A percentile compares a stretch with the other conserved stretches of the same genome.
Evolutionary conservation across 192 early-diverging fungal genomes (phyloP).

Genomic region (Gamsiella multidivaricata): DNA sequence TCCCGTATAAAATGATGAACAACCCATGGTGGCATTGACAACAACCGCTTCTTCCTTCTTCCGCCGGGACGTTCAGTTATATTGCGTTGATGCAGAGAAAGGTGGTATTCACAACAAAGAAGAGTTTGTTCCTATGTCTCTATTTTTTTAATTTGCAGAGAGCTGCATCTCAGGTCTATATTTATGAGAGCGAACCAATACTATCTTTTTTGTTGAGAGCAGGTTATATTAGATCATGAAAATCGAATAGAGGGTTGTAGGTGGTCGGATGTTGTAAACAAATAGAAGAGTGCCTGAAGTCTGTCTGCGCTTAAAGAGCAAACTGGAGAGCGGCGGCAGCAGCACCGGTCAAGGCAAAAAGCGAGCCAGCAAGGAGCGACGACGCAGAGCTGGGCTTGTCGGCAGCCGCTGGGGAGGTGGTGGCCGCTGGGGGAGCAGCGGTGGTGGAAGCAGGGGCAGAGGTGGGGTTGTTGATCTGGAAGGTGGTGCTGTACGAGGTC

Average conservation of each 20-base stretch:
- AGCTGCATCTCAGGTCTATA: too few species aligned
- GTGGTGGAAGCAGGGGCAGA: background rate
- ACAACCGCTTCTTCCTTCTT: too few species aligned
- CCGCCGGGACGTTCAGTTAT: too few species aligned
- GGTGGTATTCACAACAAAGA: too few species aligned
- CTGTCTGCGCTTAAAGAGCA: conserved; percentile 16
- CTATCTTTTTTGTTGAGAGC: conserved; percentile 11
- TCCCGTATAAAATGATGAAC: too few species aligned
- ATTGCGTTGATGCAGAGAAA: too few species aligned
- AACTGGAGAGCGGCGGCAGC: conserved; percentile 20
- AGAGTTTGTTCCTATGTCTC: too few species aligned
- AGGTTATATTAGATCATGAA: background rate
- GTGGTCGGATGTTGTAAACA: background rate
- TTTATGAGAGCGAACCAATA: background rate
- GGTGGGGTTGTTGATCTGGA: conserved; percentile 7
- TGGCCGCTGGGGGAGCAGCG: background rate
- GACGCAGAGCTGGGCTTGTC: conserved; percentile 9
- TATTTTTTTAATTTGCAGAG: too few species aligned
- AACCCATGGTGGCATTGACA: too few species aligned
- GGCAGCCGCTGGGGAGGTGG: background rate
- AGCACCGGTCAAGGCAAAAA: conserved; percentile 6
- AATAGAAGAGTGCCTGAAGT: background rate
- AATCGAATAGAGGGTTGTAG: background rate
- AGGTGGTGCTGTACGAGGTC: conserved; percentile 14
- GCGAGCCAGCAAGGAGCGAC: background rate